These are phyloP conservation scores for Termitomyces sp. DNA, from an alignment of 768 basidiomycete genomes.

Conservation along the genomic window DNA sequence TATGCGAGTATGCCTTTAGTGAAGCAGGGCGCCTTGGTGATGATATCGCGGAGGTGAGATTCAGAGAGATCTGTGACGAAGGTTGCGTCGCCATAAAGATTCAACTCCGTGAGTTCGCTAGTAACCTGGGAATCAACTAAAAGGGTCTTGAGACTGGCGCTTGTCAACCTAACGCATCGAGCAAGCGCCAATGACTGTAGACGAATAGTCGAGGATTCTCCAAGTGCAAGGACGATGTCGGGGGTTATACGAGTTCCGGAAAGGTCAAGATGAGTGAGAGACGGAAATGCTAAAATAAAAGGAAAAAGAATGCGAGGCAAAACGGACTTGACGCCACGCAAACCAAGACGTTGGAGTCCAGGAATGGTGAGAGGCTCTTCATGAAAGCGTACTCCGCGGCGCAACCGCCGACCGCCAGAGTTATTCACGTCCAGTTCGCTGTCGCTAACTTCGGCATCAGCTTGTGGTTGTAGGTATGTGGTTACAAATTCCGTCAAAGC, in stretches of 20 bases:
- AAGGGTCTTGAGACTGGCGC: slow-evolving; percentile 71
- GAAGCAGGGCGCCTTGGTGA: slow-evolving; percentile 78
- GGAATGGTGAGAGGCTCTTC: slow-evolving; percentile 60
- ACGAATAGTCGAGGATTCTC: slow-evolving; percentile 55
- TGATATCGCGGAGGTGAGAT: slow-evolving; percentile 60
- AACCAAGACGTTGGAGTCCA: slow-evolving; percentile 68
- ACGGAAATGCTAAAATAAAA: slow-evolving; percentile 78
- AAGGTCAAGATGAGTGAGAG: slow-evolving; percentile 85
- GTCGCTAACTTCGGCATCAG: slow-evolving; percentile 34
- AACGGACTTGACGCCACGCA: slow-evolving; percentile 80
- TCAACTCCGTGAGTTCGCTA: slow-evolving; percentile 63
- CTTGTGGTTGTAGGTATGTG: slow-evolving; percentile 45
- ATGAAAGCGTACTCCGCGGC: slow-evolving; percentile 20
- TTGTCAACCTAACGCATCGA: slow-evolving; percentile 79
- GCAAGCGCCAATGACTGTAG: slow-evolving; percentile 80
- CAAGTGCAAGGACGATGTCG: slow-evolving; percentile 66
- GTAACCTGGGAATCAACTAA: slow-evolving; percentile 65
- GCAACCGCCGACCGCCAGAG: slow-evolving; percentile 20
- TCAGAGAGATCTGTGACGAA: slow-evolving; percentile 67
- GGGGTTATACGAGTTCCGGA: slow-evolving; percentile 82
- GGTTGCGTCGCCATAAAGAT: slow-evolving; percentile 85
- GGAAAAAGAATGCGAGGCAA: slow-evolving; percentile 60
- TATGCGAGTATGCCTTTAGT: slow-evolving; percentile 68
- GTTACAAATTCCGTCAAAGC: slow-evolving; percentile 81
- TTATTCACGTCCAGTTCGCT: slow-evolving; percentile 34